Evolutionary conservation across 257 asterid genomes (phyloP), one percentile per base, ranked within the genome.

Genomic region (Jacaranda copaia): DNA sequence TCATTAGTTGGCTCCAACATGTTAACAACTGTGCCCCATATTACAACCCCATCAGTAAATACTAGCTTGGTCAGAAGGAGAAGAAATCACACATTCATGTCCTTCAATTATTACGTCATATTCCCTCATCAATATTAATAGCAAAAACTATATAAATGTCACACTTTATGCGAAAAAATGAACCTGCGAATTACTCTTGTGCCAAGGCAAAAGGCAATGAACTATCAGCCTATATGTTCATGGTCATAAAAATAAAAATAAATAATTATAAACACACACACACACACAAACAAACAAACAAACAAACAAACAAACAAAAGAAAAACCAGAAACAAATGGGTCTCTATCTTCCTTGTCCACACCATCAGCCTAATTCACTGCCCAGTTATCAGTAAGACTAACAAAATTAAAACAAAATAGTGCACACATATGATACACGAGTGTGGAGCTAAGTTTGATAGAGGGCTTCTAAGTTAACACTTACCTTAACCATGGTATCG

Each of bases 401-500:
- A 67, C 15, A 39, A 52, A 78, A 51, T 18, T 38, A 20, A 51
- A 74, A 61, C 12, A 51, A 10, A 45, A 61, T 16, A 38, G 15
- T 38, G 2, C 66, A 10, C 18, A 12, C 42, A 32, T 13, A 63
- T 51, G 36, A 63, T 45, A 64, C 60, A 53, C 16, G 72, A 40
- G 55, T n/a, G 25, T 32, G 59, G 6, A 60, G 63, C 52, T 8
- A 52, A 71, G 39, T 13, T 14, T 6, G 35, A 51, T 66, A 57
- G 48, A 38, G 6, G 32, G 39, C 1, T 48, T 73, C 62, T 15
- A 65, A 74, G 55, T 52, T 71, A 66, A 55, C 53, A 68, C 74
- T 78, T 77, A 92, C 97, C 97, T 92, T 92, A 69, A 89, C 93
- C 97, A 92, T 92, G 38, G 91, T 84, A 78, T 92, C 96, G 68